Conservation (phyloP, 768 basidiomycete species). For the Calocybe cyanea region DNA sequence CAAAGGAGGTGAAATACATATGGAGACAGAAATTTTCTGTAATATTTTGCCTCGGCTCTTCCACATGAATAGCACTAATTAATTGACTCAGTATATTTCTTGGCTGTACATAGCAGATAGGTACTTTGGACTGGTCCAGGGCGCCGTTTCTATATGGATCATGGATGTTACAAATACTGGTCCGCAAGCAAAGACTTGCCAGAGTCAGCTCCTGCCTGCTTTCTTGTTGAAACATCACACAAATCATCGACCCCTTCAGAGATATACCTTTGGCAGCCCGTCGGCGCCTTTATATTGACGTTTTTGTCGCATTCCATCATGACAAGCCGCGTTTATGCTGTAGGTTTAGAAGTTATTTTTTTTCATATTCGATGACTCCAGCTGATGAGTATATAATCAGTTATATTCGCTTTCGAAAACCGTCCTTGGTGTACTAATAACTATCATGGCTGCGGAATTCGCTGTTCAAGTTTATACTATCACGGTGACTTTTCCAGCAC, state of each 20-base stretch:
- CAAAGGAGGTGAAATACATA: constrained; percentile 21
- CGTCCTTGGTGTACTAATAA: constrained; percentile 11
- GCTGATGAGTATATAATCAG: constrained; percentile 8
- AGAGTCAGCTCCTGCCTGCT: constrained; percentile 9
- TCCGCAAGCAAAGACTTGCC: constrained; percentile 13
- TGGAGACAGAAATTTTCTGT: constrained; percentile 22
- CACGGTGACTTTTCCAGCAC: constrained; percentile 15
- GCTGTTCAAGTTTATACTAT: constrained; percentile 15
- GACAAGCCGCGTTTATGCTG: constrained; percentile 22
- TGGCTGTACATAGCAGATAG: constrained; percentile 19
- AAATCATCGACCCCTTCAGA: constrained; percentile 9
- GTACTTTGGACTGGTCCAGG: constrained; percentile 23
- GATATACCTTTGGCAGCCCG: constrained; percentile 20
- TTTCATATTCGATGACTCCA: background rate
- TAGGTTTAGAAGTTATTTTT: too few relatives aligned
- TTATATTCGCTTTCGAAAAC: constrained; percentile 15
- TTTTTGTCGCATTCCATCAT: constrained; percentile 22
- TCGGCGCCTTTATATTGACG: constrained; percentile 22
- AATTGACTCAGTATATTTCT: constrained; percentile 11
- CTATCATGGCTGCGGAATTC: constrained; percentile 15
- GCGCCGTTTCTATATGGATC: constrained; percentile 10
- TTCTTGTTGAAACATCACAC: background rate
- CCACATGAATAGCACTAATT: background rate
- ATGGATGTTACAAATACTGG: constrained; percentile 14
- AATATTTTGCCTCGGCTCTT: background rate